A percentile compares a stretch with the other conserved stretches of the same genome.
Evolutionary conservation across 176 grass and related monocot species (phyloP).

Genomic region (Musa beccarii): DNA sequence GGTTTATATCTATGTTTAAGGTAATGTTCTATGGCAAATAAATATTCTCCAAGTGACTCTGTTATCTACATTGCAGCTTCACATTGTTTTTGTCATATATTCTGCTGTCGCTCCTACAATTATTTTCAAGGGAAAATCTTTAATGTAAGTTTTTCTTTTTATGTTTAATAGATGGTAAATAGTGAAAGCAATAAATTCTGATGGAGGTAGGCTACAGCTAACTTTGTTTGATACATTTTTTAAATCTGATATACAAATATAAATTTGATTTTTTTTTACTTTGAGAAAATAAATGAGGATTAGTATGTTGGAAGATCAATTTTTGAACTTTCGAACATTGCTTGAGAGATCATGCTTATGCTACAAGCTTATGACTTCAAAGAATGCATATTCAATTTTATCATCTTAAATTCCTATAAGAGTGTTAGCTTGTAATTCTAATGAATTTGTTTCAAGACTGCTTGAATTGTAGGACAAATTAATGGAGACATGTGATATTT

Average conservation of each 20-base stretch:
- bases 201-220: too few species aligned
- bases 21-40: not conserved
- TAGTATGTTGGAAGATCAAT: not conserved
- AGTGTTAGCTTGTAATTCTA: too few species aligned
- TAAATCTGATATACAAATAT: not conserved
- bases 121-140: conserved; percentile 98
- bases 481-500: not conserved
- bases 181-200: too few species aligned
- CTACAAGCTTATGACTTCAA: not conserved
- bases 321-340: not conserved
- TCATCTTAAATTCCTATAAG: too few species aligned
- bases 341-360: not conserved
- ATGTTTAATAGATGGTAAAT: conserved; percentile 10
- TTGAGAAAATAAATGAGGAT: not conserved
- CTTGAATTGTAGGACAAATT: too few species aligned
- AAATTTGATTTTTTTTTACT: not conserved
- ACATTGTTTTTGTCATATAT: conserved; percentile 82
- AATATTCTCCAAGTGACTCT: conserved; percentile 12
- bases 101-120: conserved; percentile 86
- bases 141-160: conserved; percentile 61
- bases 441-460: too few species aligned
- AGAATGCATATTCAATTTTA: not conserved
- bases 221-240: too few species aligned
- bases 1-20: conserved; percentile 7
- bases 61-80: conserved; percentile 49